Conservation (phyloP, 140 eudicot species). For the Senecio squalidus region DNA sequence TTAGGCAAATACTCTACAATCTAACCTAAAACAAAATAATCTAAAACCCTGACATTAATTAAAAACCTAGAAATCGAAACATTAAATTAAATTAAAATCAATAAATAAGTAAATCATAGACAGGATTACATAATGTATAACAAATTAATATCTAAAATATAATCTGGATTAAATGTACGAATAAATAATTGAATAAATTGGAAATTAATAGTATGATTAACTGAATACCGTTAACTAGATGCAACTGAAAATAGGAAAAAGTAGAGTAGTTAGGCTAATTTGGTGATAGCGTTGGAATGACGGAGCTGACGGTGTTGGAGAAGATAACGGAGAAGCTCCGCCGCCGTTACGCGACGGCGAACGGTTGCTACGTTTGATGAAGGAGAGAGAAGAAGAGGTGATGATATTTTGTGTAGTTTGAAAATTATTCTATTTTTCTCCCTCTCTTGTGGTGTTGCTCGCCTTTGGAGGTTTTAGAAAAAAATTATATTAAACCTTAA, state of each 20-base stretch:
- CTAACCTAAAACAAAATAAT: constrained; percentile 6
- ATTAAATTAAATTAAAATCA: not conserved
- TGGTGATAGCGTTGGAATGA: no score
- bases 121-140: not conserved
- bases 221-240: not conserved
- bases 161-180: not conserved
- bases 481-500: no score
- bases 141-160: not conserved
- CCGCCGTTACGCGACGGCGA: constrained; percentile 62
- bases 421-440: constrained; percentile 21
- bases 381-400: constrained; percentile 21
- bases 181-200: not conserved
- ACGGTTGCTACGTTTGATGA: constrained; percentile 54
- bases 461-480: not conserved
- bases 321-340: constrained; percentile 16
- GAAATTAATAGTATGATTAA: constrained; percentile 15
- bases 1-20: no score
- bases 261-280: no score
- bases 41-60: constrained; percentile 2
- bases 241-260: no score
- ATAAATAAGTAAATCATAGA: not conserved
- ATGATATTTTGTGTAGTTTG: constrained; percentile 28
- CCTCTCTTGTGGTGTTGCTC: constrained; percentile 6
- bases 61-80: constrained; percentile 13
- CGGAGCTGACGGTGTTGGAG: no score